Percentiles rank a stretch among this genome's conserved stretches.
phyloP scores from a whole-genome alignment of 129 eudicot genomes.

The Solidago caesia region DNA sequence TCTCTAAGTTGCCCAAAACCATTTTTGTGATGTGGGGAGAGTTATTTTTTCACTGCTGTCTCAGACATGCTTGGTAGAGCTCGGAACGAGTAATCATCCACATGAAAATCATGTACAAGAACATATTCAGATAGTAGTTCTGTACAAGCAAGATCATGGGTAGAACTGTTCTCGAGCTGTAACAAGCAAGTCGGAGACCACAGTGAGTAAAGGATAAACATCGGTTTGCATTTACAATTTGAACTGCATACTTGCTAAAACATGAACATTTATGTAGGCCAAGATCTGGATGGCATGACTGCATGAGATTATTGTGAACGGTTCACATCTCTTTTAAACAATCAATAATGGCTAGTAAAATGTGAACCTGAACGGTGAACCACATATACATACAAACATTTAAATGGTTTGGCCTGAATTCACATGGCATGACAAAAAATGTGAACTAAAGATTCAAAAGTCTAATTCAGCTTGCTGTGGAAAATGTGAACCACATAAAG shows the following conservation, averaged over 20 bases:
- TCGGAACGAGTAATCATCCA: conserved; percentile 19
- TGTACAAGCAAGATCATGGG: not conserved
- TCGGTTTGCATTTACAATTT: not conserved
- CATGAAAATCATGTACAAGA: not conserved
- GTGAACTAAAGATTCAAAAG: not conserved
- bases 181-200: conserved; percentile 67
- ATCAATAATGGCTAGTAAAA: too few relatives aligned
- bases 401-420: not conserved
- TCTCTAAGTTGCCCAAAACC: conserved; percentile 8
- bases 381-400: not conserved
- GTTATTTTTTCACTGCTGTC: conserved; percentile 19
- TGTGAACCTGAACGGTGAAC: too few relatives aligned
- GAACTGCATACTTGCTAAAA: conserved; percentile 12
- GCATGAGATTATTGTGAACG: conserved; percentile 23
- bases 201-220: conserved; percentile 21
- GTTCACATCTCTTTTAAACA: too few relatives aligned
- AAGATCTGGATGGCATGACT: conserved; percentile 13
- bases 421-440: conserved; percentile 12
- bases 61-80: conserved; percentile 24
- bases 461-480: not conserved
- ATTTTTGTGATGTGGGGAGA: not conserved
- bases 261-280: conserved; percentile 6
- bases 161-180: conserved; percentile 65
- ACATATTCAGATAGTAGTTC: not conserved
- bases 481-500: conserved; percentile 15